Base-by-base conservation (phyloP, 2,329 filamentous ascomycete species). In the Phyllachora maydis region DNA sequence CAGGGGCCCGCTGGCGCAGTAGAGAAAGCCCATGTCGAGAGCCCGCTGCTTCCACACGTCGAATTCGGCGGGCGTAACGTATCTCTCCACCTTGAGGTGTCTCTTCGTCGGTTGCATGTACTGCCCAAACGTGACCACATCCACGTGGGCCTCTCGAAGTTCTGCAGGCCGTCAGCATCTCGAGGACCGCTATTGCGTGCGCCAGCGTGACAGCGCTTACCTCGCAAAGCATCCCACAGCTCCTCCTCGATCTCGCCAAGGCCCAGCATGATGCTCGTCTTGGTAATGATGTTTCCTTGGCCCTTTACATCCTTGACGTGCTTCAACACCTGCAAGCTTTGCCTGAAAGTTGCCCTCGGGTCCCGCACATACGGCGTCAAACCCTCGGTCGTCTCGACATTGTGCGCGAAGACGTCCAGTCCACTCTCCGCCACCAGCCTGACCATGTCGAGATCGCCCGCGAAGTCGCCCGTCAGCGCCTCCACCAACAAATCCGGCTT, bases 51-150 rank as follows among this genome's bases (percentile, higher is more conserved):
- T 67, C 88, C 88, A 98, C 39, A 76, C 55, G 42, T 95, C 85
- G 42, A 98, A 98, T 31, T 73, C 70, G 30, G 76, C 78, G 1
- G 88, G 88, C 0, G 82, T 85, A 22, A 98, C 66, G 45, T 98
- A 98, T 46, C 85, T 81, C 41, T 91, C 76, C 16, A 98, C 88
- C 47, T 91, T 74, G 67, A 98, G 85, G 47, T 98, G 88, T 21
- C 85, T 68, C 59, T 95, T 98, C 4, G 88, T 98, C 2, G 88
- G 88, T 8, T 85, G 78, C 88, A 98, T 98, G 56, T 98, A 98
- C 56, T 98, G 88, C n/a, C 88, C 88, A 36, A 98, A 98, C 0
- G 88, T 98, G 28, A 98, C 82, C 8, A 98, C 81, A 37, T 98
- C 88, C 21, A 93, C 83, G 29, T 77, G 57, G 28, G 69, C 64